Percentiles rank a stretch among this genome's conserved stretches.
These are phyloP conservation scores for Pisolithus thermaeus DNA, from an alignment of 1,284 basidiomycete genomes.

Conservation along the genomic window DNA sequence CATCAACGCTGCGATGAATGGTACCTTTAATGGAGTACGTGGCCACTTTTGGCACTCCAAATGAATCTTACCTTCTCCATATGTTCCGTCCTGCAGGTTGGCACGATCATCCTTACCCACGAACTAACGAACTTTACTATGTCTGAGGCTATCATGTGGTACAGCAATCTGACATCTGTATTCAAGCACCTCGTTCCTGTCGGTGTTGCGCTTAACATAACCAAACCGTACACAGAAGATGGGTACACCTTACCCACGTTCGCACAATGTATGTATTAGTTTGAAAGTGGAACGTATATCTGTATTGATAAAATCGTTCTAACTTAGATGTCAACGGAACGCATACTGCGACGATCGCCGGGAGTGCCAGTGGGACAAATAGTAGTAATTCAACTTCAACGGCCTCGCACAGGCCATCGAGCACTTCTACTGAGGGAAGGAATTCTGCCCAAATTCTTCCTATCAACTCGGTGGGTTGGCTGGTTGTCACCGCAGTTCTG, in stretches of 20 bases:
- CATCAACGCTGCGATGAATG: too few species aligned
- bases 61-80: background rate
- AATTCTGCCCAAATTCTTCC: background rate
- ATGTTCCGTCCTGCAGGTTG: slow-evolving; percentile 9
- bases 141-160: slow-evolving; percentile 19
- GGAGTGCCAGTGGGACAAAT: background rate
- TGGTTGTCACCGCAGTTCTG: background rate
- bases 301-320: background rate
- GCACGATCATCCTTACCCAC: slow-evolving; percentile 33
- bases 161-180: slow-evolving; percentile 25
- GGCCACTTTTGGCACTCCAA: background rate
- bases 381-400: background rate
- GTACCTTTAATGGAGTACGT: background rate
- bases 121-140: slow-evolving; percentile 26
- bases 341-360: background rate
- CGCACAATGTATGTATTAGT: slow-evolving; percentile 30
- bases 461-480: background rate
- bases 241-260: slow-evolving; percentile 33
- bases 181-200: slow-evolving; percentile 43
- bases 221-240: slow-evolving; percentile 38
- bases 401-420: background rate
- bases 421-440: background rate
- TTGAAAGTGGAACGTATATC: background rate
- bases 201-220: slow-evolving; percentile 34
- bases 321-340: background rate